phyloP scores from a whole-genome alignment of 1,284 basidiomycete genomes.

The Puccinia brachypodii region DNA sequence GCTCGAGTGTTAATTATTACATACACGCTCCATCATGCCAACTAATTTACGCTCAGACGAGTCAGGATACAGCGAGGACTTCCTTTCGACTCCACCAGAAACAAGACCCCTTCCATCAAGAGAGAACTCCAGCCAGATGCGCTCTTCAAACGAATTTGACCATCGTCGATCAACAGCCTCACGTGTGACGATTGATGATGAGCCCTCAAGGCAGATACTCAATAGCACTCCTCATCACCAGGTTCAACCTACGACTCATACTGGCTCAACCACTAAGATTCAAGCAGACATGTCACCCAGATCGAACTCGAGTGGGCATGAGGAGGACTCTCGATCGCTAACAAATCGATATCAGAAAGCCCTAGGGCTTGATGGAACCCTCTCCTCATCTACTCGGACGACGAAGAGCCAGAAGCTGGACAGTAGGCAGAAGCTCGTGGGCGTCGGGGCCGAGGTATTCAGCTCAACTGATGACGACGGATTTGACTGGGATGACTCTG shows the following conservation, averaged over 20 bases:
- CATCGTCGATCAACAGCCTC: background rate
- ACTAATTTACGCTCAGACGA: too few relatives aligned
- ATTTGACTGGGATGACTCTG: slow-evolving; percentile 42
- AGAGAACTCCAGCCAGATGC: background rate
- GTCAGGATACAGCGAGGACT: background rate
- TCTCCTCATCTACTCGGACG: slow-evolving; percentile 13
- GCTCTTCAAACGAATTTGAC: background rate
- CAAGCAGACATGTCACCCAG: background rate
- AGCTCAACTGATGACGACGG: slow-evolving; percentile 25
- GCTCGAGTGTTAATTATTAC: too few relatives aligned
- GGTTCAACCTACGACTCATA: background rate
- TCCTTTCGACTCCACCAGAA: background rate
- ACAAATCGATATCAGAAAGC: slow-evolving; percentile 27
- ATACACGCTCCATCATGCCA: too few relatives aligned
- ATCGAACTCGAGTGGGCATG: background rate
- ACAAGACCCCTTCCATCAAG: background rate
- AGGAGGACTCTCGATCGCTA: slow-evolving; percentile 17
- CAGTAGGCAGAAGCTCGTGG: slow-evolving; percentile 15
- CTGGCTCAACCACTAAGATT: background rate
- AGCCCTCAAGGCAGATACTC: background rate
- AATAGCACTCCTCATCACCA: background rate
- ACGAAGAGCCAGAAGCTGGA: background rate
- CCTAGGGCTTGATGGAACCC: background rate
- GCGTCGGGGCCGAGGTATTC: slow-evolving; percentile 2
- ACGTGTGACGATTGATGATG: slow-evolving; percentile 11